A percentile compares a stretch with the other conserved stretches of the same genome.
These are phyloP conservation scores for Quercus glauca DNA, from an alignment of 306 rosid species.

Conservation along the genomic window DNA sequence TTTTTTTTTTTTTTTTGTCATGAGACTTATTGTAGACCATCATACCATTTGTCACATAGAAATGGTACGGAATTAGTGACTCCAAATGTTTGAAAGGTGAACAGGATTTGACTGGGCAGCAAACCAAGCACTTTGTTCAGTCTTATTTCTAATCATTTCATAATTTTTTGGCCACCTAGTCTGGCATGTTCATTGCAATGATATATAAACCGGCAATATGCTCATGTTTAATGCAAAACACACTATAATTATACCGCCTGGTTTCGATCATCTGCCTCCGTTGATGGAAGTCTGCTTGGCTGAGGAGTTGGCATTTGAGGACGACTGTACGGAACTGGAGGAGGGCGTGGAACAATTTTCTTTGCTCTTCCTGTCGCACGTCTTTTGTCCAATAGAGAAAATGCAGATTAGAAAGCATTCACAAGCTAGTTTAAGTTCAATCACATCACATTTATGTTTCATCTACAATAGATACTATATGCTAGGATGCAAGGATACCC, in stretches of 20 bases:
- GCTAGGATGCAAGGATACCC: too few species aligned
- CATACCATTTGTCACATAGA: background rate
- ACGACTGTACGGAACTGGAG: conserved; percentile 52
- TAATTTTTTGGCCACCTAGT: background rate
- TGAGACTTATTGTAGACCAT: background rate
- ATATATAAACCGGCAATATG: background rate
- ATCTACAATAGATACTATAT: too few species aligned
- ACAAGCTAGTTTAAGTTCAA: background rate
- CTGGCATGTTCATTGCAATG: background rate
- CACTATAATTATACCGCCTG: conserved; percentile 39
- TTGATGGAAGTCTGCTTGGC: conserved; percentile 31
- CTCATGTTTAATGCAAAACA: background rate
- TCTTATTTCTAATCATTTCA: background rate
- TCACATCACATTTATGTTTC: background rate
- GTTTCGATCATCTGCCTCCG: conserved; percentile 39
- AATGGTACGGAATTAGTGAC: background rate
- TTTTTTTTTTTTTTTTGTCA: background rate
- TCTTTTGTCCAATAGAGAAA: conserved; percentile 34
- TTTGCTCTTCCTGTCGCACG: conserved; percentile 57
- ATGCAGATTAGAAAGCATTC: background rate
- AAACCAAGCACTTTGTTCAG: background rate
- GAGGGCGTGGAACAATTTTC: conserved; percentile 61
- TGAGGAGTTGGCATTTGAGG: conserved; percentile 23
- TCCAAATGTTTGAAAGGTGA: background rate
- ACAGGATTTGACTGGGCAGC: background rate